These are phyloP conservation scores for Talaromyces verruculosus DNA, from an alignment of 2,329 filamentous ascomycete genomes.

Conservation along the genomic window DNA sequence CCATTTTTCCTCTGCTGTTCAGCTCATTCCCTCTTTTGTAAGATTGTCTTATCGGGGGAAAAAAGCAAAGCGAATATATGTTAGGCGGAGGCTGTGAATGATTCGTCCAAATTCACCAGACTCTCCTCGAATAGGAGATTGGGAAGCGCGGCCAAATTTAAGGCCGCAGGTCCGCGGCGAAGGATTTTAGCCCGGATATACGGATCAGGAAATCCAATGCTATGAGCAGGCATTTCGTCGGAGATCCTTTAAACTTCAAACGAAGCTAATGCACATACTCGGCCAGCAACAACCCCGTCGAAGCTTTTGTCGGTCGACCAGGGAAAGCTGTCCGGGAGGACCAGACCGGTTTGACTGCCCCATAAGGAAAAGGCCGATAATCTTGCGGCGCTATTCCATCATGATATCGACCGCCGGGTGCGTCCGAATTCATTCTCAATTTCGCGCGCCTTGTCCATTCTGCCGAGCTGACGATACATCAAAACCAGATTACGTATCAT, in stretches of 20 bases:
- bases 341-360: not conserved
- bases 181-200: not conserved
- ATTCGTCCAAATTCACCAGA: not conserved
- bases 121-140: not conserved
- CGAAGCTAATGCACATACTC: not conserved
- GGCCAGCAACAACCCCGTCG: not conserved
- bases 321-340: not conserved
- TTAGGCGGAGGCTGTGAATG: not conserved
- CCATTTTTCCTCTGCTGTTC: not conserved
- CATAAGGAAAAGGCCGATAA: not conserved
- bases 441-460: conserved; percentile 22
- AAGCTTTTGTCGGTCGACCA: no score
- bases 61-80: not conserved
- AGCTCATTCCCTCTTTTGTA: not conserved
- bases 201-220: not conserved
- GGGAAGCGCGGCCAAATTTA: not conserved
- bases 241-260: not conserved
- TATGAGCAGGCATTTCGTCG: not conserved
- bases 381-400: not conserved
- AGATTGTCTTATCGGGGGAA: not conserved
- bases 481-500: conserved; percentile 22
- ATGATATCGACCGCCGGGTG: conserved; percentile 11
- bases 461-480: conserved; percentile 23
- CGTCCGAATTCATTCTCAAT: conserved; percentile 21
- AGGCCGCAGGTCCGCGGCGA: not conserved